phyloP scores from a whole-genome alignment of 306 rosid genomes.

The Dalbergia cochinchinensis region DNA sequence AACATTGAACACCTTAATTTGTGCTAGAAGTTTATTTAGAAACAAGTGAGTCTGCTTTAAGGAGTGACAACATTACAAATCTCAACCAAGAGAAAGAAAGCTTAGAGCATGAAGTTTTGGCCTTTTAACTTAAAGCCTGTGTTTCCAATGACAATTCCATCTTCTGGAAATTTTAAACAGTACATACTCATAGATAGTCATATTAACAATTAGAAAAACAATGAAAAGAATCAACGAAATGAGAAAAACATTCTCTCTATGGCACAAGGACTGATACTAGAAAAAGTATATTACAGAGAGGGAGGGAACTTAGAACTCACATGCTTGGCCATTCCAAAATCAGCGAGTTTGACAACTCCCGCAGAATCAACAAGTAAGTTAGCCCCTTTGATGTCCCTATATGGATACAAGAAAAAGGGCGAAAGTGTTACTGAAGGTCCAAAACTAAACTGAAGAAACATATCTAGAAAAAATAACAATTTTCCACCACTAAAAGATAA shows the following conservation, averaged over 20 bases:
- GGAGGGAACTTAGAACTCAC: constrained; percentile 59
- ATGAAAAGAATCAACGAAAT: background rate
- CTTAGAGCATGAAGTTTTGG: constrained; percentile 28
- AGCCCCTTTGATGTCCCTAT: constrained; percentile 94
- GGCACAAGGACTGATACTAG: constrained; percentile 14
- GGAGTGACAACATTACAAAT: constrained; percentile 21
- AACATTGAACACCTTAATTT: background rate
- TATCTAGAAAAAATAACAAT: background rate
- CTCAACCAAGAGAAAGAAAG: constrained; percentile 37
- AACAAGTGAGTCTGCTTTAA: constrained; percentile 10
- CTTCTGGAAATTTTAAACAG: background rate
- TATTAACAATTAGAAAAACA: background rate
- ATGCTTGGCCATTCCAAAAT: constrained; percentile 96
- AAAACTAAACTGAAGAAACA: constrained; percentile 30
- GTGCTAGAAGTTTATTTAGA: background rate
- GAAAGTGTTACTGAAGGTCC: background rate
- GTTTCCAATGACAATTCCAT: constrained; percentile 1
- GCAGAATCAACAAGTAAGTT: constrained; percentile 89
- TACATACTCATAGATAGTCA: background rate
- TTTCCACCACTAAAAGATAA: constrained; percentile 16
- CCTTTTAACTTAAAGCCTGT: constrained; percentile 15
- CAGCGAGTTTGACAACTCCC: constrained; percentile 92
- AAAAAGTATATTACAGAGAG: background rate
- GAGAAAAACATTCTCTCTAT: background rate
- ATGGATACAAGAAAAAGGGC: background rate